Percentiles rank a stretch among this genome's conserved stretches.
These are phyloP conservation scores for Salvia sclarea DNA, from an alignment of 305 asterid species.

Conservation along the genomic window DNA sequence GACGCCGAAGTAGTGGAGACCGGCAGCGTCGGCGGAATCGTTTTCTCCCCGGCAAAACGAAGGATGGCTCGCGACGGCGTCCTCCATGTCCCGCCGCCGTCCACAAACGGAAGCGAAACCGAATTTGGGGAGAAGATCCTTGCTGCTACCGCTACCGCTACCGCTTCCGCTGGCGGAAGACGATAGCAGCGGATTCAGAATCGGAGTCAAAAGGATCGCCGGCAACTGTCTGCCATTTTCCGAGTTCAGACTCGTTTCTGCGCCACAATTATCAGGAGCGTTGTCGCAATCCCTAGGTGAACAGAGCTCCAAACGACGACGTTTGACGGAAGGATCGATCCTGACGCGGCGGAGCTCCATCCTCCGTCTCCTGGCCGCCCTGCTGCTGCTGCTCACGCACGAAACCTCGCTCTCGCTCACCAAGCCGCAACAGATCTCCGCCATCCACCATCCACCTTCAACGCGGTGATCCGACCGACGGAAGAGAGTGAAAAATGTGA, in stretches of 20 bases:
- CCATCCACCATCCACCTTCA: constrained; percentile 40
- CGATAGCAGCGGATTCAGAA: constrained; percentile 10
- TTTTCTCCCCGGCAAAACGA: constrained; percentile 39
- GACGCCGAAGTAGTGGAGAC: constrained; percentile 62
- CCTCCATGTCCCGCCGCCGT: constrained; percentile 77
- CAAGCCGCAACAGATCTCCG: constrained; percentile 56
- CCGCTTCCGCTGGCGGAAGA: neutral
- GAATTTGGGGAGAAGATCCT: constrained; percentile 39
- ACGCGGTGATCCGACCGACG: neutral
- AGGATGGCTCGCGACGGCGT: constrained; percentile 64
- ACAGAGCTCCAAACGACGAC: constrained; percentile 38
- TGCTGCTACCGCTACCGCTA: neutral
- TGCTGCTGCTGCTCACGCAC: constrained; percentile 37
- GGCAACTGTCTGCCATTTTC: constrained; percentile 6
- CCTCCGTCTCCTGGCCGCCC: constrained; percentile 53
- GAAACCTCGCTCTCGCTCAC: constrained; percentile 43
- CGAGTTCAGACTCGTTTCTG: constrained; percentile 8
- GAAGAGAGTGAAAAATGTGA: neutral
- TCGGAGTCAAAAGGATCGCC: constrained; percentile 21
- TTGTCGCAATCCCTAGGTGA: constrained; percentile 28
- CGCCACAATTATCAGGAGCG: constrained; percentile 29
- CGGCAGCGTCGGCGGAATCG: neutral
- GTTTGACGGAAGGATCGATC: constrained; percentile 37
- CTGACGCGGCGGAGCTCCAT: constrained; percentile 49
- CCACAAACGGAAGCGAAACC: constrained; percentile 72